Evolutionary conservation across 495 filamentous ascomycete genomes (phyloP), one percentile per base, ranked within the genome.

Genomic region (Penicillium argentinense): DNA sequence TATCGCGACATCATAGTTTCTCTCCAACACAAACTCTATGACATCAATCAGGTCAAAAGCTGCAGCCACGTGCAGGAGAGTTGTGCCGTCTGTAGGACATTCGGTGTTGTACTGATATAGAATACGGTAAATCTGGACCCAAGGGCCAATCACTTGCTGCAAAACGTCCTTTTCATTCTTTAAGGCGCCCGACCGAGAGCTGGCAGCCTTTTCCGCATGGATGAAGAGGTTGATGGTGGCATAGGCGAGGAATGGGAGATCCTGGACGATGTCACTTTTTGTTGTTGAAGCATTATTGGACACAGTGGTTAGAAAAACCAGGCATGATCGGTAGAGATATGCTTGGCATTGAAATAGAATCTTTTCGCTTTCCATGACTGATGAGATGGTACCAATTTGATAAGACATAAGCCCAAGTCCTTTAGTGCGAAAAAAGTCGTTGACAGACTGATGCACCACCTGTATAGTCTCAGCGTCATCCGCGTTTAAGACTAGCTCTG

Each of bases 161-260:
- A 49, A 23, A 11, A 42, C 23, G 11, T 42, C 39, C 16, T 26
- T 13, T 14, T 49, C 46, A 21, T 49, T 37, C n/a, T 0, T 28
- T 2, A 49, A 9, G 1, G 22, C 13, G 2, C 4, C 2, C 4
- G 11, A 4, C 1, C 48, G 41, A 40, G 14, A 41, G 4, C 13
- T 9, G n/a, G 34, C 25, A 16, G 41, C 21, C 9, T 45, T 51
- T 28, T 36, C 14, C 13, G 42, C 48, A 41, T 51, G 48, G 36
- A 41, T 16, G n/a, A 51, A 29, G 9, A 45, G 34, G 16, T 45
- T 51, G 3, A 6, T 29, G 22, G 42, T 51, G 26, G 48, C 27
- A 21, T 53, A 48, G 18, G 3, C 1, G 24, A 53, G 12, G 1
- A 53, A 53, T 13, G 50, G 44, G 16, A 39, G 11, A 11, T 39